These are phyloP conservation scores for Wickerhamomyces rabaulensis DNA, from an alignment of 805 yeast species.

Conservation along the genomic window DNA sequence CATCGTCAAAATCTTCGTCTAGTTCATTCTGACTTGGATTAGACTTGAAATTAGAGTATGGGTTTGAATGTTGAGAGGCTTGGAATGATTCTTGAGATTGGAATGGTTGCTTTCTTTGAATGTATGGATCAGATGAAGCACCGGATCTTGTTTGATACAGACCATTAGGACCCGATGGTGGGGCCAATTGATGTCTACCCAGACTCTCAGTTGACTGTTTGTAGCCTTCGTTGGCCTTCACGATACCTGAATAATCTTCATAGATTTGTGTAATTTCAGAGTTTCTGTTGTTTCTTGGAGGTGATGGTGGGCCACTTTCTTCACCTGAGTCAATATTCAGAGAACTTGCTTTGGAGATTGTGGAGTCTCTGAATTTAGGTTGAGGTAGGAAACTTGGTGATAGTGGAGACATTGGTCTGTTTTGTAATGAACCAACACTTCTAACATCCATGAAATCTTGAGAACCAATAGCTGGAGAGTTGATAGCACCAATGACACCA, in stretches of 20 bases:
- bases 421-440: conserved; percentile 5
- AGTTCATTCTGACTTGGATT: conserved; percentile 5
- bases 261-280: conserved; percentile 28
- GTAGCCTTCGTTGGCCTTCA: conserved; percentile 6
- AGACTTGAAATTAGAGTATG: conserved; percentile 2
- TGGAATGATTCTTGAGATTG: conserved; percentile 2
- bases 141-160: neutral
- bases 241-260: conserved; percentile 26
- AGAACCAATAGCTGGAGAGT: conserved; percentile 40
- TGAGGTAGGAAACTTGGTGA: conserved; percentile 34
- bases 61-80: neutral
- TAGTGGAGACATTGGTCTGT: conserved; percentile 27
- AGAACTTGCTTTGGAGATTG: conserved; percentile 17
- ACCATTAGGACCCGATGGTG: neutral
- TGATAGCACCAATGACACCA: conserved; percentile 56
- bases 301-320: conserved; percentile 8
- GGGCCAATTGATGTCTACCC: neutral
- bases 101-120: neutral
- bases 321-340: conserved; percentile 14
- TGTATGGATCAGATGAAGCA: conserved; percentile 1
- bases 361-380: conserved; percentile 24
- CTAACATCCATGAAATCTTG: conserved; percentile 26
- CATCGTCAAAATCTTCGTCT: conserved; percentile 25
- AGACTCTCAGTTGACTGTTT: neutral
- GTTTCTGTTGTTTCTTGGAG: conserved; percentile 19